Evolutionary conservation across 495 filamentous ascomycete genomes (phyloP), one percentile per base, ranked within the genome.

Genomic region (Hypoxylon fuscum): DNA sequence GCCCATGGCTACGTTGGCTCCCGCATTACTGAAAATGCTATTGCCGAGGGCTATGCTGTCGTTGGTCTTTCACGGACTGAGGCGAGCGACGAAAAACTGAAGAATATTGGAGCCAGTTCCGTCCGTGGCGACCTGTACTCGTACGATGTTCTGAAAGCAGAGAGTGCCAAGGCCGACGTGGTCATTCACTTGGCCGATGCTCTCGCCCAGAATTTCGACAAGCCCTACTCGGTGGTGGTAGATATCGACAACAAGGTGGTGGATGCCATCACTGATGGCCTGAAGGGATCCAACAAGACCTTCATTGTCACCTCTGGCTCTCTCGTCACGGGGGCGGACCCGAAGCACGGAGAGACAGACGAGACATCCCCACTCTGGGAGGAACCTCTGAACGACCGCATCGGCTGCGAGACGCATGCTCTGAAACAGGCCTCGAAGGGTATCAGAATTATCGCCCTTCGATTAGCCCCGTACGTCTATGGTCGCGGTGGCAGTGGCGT

Each of bases 1-100:
- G 77, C 62, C 23, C 66, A 53, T 21, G 77, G 77, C 62, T 78
- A 73, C 62, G 74, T 79, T 37, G 76, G 77, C 55, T 62, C 64
- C 10, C 55, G 56, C n/a, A 34, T 77, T n/a, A 61, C 55, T 41
- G 45, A 71, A 31, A 52, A 59, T 20, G 72, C 74, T 49, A 32
- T 77, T n/a, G 42, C 62, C 37, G 41, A 69, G 18, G 76, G 75
- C 53, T 73, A 77, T 47, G 38, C 43, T 18, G 68, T 80, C 8
- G 57, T 56, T 34, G 72, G 68, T 5, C 65, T 80, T n/a, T 72
- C 74, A 5, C 76, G 77, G 14, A 68, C 49, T 29, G 62, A 66
- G 10, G 22, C 47, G n/a, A 58, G 62, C 32, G 70, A 71, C 21
- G 64, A 51, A 10, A 3, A 70, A 68, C 60, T 79, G 11, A 55